Conservation (phyloP, 176 grass and related monocot genomes). For the Musa beccarii region DNA sequence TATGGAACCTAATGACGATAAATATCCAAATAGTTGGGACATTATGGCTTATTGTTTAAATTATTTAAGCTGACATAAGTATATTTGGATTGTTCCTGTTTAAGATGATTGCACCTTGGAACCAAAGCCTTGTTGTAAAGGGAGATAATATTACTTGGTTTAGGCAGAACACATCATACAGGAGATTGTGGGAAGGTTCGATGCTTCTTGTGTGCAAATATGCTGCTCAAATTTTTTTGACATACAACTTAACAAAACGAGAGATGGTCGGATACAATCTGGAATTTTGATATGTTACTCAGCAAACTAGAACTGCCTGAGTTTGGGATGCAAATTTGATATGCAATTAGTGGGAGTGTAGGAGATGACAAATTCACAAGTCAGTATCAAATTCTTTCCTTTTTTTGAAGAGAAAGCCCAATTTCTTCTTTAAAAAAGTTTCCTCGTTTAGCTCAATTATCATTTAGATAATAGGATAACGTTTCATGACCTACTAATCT, state of each 20-base stretch:
- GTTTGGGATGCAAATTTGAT: no score
- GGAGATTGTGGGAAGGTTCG: neutral
- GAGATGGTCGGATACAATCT: no score
- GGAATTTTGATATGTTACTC: no score
- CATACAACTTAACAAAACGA: no score
- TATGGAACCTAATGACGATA: no score
- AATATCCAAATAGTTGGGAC: no score
- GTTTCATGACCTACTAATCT: neutral
- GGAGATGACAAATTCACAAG: neutral
- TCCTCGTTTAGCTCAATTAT: neutral
- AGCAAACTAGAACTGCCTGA: no score
- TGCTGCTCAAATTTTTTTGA: neutral
- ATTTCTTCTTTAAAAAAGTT: neutral
- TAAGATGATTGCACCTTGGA: neutral
- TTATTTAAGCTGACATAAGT: neutral
- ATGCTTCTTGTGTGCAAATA: neutral
- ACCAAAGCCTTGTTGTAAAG: neutral
- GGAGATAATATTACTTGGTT: neutral
- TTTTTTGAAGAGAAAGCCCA: neutral
- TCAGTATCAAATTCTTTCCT: neutral
- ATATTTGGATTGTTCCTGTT: neutral
- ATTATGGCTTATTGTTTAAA: no score
- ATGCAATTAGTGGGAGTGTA: no score
- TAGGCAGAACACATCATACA: neutral
- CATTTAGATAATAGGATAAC: neutral